phyloP scores from a whole-genome alignment of 176 grass and related monocot genomes.

The sorghum (Sorghum bicolor) region Sorghum_bicolor_NCBIv3 NC_012874.2:56040501-56041000 shows the following conservation, averaged over 20 bases:
- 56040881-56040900: slow-evolving; percentile 76
- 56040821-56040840: not conserved
- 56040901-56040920: slow-evolving; percentile 82
- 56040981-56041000: slow-evolving; percentile 3
- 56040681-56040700: slow-evolving; percentile 95
- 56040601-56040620: slow-evolving; percentile 48
- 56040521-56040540: slow-evolving; percentile 96
- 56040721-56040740: slow-evolving; percentile 52
- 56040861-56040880: slow-evolving; percentile 17
- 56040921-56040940: slow-evolving; percentile 59
- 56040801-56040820: not conserved
- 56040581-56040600: slow-evolving; percentile 64
- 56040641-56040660: slow-evolving; percentile 61
- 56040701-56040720: slow-evolving; percentile 80
- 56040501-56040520: slow-evolving; percentile 80
- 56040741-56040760: not conserved
- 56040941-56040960: slow-evolving; percentile 41
- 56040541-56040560: slow-evolving; percentile 89
- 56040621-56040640: slow-evolving; percentile 50
- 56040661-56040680: slow-evolving; percentile 92
- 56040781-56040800: not conserved
- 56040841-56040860: not conserved
- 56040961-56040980: slow-evolving; percentile 41
- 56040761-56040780: not conserved
- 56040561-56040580: slow-evolving; percentile 79